Percentiles rank a stretch among this genome's conserved stretches.
Conservation (phyloP, 2,329 filamentous ascomycete genomes). For the Emericellopsis atlantica region DNA sequence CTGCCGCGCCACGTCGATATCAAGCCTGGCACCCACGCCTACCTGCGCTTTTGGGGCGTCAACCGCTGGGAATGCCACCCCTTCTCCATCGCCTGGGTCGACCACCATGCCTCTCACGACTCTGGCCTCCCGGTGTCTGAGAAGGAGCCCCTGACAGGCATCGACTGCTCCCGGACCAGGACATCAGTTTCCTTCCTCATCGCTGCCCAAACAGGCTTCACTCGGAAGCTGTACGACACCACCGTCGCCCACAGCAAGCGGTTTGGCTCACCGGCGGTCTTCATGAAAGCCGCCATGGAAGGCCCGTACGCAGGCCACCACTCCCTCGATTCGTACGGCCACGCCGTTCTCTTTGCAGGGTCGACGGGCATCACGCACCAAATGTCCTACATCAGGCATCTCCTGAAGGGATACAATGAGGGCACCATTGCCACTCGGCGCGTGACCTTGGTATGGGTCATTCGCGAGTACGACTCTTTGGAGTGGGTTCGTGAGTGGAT, state of each 20-base stretch:
- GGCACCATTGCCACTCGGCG: constrained; percentile 69
- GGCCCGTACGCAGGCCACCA: constrained; percentile 82
- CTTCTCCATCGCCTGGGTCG: constrained; percentile 67
- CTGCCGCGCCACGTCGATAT: constrained; percentile 55
- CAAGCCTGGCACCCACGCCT: constrained; percentile 61
- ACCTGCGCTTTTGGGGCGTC: constrained; percentile 56
- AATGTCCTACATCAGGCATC: constrained; percentile 72
- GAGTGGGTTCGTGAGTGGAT: constrained; percentile 91
- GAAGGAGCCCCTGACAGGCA: constrained; percentile 23
- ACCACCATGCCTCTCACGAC: constrained; percentile 36
- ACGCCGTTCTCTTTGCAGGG: constrained; percentile 79
- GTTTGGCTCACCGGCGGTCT: constrained; percentile 35
- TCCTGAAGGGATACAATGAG: constrained; percentile 56
- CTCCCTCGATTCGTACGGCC: constrained; percentile 82
- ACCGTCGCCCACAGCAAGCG: constrained; percentile 24
- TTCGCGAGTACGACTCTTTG: constrained; percentile 77
- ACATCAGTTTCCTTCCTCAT: constrained; percentile 69
- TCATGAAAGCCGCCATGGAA: constrained; percentile 65
- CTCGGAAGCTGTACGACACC: constrained; percentile 63
- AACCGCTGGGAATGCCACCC: constrained; percentile 63
- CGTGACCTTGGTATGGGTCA: constrained; percentile 81
- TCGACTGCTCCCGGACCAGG: constrained; percentile 27
- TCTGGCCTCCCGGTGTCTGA: constrained; percentile 22
- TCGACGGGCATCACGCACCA: constrained; percentile 94
- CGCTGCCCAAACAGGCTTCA: constrained; percentile 79